Evolutionary conservation across 2,329 filamentous ascomycete genomes (phyloP).

Genomic region (Colletotrichum phormii): DNA sequence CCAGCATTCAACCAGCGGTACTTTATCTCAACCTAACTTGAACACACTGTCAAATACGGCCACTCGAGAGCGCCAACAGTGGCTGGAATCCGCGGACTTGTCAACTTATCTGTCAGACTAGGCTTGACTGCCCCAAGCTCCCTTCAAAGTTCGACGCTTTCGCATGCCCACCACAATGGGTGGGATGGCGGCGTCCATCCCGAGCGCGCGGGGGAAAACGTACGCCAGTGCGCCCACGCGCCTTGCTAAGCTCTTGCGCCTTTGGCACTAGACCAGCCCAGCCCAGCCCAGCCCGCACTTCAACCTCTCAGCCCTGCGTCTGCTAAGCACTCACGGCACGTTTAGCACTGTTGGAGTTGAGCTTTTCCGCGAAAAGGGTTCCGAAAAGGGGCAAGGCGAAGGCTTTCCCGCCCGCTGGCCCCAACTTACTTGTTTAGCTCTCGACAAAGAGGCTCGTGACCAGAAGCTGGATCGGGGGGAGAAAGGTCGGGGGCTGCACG

Average conservation of each 20-base stretch:
- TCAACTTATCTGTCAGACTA: background rate
- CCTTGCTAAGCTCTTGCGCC: background rate
- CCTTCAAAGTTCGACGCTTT: too few relatives aligned
- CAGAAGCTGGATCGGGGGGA: background rate
- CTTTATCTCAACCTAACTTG: too few relatives aligned
- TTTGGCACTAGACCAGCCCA: slow-evolving; percentile 14
- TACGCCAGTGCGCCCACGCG: background rate
- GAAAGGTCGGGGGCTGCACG: background rate
- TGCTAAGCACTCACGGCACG: background rate
- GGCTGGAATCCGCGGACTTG: background rate
- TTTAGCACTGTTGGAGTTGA: background rate
- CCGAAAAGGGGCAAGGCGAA: background rate
- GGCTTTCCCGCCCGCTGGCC: background rate
- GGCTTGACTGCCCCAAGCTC: background rate
- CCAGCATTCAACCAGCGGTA: too few relatives aligned
- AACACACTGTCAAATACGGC: too few relatives aligned
- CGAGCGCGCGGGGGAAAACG: background rate
- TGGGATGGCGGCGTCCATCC: background rate
- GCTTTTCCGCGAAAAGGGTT: background rate
- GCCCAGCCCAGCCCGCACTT: background rate
- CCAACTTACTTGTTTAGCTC: background rate
- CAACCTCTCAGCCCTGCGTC: slow-evolving; percentile 6
- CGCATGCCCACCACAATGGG: too few relatives aligned
- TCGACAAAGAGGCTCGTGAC: background rate
- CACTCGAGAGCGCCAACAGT: background rate